A percentile compares a stretch with the other conserved stretches of the same genome.
phyloP scores from a whole-genome alignment of 495 filamentous ascomycete genomes.

The Talaromyces wortmannii region DNA sequence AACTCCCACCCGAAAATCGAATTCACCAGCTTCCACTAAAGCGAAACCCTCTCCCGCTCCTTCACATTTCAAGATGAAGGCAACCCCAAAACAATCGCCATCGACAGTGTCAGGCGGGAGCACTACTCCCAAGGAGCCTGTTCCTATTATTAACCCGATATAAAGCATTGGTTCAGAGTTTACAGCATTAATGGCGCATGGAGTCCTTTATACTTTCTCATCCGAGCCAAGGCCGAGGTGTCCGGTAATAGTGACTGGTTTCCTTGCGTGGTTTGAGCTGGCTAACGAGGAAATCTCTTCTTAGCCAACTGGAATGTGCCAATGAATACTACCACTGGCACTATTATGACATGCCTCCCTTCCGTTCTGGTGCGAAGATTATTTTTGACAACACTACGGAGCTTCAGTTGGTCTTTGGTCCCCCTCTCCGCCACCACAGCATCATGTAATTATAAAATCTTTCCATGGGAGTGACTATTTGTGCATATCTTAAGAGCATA shows the following conservation, averaged over 20 bases:
- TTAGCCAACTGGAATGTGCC: no score
- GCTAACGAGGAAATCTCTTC: no score
- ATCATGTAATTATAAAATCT: background rate
- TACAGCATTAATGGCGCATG: constrained; percentile 5
- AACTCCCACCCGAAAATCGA: background rate
- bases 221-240: no score
- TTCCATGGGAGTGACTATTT: background rate
- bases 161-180: background rate
- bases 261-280: no score
- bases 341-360: no score
- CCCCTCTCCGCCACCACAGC: background rate
- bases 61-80: background rate
- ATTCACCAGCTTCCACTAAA: background rate
- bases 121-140: constrained; percentile 1
- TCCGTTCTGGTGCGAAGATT: no score
- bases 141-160: constrained; percentile 4
- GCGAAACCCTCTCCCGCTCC: background rate
- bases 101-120: constrained; percentile 1
- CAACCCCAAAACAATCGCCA: constrained; percentile 1
- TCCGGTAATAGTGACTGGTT: no score
- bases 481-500: no score
- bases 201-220: background rate
- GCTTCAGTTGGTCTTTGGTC: no score
- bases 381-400: no score
- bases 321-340: no score